phyloP scores from a whole-genome alignment of 2,329 filamentous ascomycete species.

The Monosporascus sp. region DNA sequence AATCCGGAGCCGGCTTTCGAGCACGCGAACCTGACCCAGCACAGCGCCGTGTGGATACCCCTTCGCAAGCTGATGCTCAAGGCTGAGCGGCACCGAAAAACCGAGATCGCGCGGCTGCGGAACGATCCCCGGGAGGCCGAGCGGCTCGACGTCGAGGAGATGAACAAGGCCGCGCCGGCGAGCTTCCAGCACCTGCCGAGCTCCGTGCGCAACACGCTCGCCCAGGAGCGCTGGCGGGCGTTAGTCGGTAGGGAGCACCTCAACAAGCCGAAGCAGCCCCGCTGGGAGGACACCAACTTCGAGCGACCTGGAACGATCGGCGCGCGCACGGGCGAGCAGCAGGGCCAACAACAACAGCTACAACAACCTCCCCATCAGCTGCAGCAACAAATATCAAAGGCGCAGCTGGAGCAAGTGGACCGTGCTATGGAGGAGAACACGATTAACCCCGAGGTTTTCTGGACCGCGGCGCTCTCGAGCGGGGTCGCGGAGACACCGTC shows the following conservation, averaged over 20 bases:
- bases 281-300: conserved; percentile 11
- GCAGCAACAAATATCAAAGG: neutral
- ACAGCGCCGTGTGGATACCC: conserved; percentile 47
- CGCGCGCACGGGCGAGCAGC: neutral
- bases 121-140: conserved; percentile 43
- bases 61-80: conserved; percentile 50
- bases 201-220: conserved; percentile 39
- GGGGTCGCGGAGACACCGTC: neutral
- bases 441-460: conserved; percentile 32
- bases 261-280: conserved; percentile 5
- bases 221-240: conserved; percentile 47
- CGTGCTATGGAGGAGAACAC: conserved; percentile 32
- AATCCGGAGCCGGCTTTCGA: conserved; percentile 34
- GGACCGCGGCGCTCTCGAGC: conserved; percentile 14
- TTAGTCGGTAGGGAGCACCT: conserved; percentile 34
- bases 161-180: conserved; percentile 36
- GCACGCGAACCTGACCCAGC: conserved; percentile 38
- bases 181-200: conserved; percentile 45
- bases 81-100: conserved; percentile 45
- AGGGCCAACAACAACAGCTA: neutral
- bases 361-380: neutral
- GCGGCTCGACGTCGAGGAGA: conserved; percentile 45
- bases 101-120: conserved; percentile 45
- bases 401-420: conserved; percentile 29
- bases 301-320: conserved; percentile 8